Evolutionary conservation across 2,329 filamentous ascomycete genomes (phyloP).

Genomic region (Phyllosticta ampelicida): DNA sequence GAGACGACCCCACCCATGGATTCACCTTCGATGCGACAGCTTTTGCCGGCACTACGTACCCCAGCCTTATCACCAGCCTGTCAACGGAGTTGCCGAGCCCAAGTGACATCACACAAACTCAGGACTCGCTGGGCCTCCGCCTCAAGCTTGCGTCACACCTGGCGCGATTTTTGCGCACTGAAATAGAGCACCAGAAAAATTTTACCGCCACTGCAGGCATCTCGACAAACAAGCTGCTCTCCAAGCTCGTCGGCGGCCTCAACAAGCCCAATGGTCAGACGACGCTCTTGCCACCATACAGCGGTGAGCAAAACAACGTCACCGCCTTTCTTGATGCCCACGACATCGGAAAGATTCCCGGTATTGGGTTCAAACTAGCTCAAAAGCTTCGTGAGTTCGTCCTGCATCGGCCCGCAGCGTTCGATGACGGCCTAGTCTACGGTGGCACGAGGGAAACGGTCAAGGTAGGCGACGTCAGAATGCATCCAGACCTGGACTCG

Average conservation of each 20-base stretch:
- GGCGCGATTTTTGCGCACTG: slow-evolving; percentile 59
- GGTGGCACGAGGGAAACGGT: slow-evolving; percentile 32
- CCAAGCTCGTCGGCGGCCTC: slow-evolving; percentile 72
- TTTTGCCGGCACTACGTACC: slow-evolving; percentile 55
- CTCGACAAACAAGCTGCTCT: slow-evolving; percentile 74
- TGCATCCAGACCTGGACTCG: slow-evolving; percentile 51
- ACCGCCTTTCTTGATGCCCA: slow-evolving; percentile 62
- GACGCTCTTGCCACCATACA: slow-evolving; percentile 59
- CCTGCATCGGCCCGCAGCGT: slow-evolving; percentile 34
- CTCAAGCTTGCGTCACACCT: slow-evolving; percentile 73
- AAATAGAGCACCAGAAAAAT: slow-evolving; percentile 63
- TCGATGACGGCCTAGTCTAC: slow-evolving; percentile 37
- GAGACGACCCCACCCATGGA: slow-evolving; percentile 62
- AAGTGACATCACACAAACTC: background rate
- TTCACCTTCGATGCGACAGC: slow-evolving; percentile 65
- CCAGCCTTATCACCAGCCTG: slow-evolving; percentile 16
- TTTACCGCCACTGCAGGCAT: slow-evolving; percentile 85
- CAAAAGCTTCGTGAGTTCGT: slow-evolving; percentile 55
- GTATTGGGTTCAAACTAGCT: slow-evolving; percentile 72
- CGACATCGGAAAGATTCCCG: slow-evolving; percentile 70
- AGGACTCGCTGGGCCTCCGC: slow-evolving; percentile 41
- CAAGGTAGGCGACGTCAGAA: slow-evolving; percentile 45
- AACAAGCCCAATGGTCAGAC: slow-evolving; percentile 88
- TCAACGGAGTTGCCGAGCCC: background rate
- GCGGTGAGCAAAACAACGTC: slow-evolving; percentile 40